Conservation (phyloP, 2,329 filamentous ascomycete genomes). For the Fusarium mangiferae region DNA sequence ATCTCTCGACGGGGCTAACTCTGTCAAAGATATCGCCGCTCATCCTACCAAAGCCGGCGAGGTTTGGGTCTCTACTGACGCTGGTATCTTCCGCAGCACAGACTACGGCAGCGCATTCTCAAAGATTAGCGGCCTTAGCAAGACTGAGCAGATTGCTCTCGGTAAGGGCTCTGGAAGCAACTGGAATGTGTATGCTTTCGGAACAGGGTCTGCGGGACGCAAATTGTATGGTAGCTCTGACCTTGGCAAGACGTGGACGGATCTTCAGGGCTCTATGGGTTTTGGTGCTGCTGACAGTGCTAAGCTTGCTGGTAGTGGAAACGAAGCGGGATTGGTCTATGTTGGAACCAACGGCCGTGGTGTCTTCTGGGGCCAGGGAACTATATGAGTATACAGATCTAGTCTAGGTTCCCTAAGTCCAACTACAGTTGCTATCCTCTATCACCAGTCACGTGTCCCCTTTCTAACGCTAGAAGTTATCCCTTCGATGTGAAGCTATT, state of each 20-base stretch:
- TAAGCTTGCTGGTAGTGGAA: slow-evolving; percentile 57
- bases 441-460: rapidly evolving
- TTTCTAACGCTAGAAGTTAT: rapidly evolving
- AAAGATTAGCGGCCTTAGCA: slow-evolving; percentile 50
- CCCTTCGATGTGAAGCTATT: rapidly evolving
- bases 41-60: slow-evolving; percentile 69
- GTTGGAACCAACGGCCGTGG: slow-evolving; percentile 63
- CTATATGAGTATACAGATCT: neutral
- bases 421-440: neutral
- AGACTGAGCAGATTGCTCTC: slow-evolving; percentile 56
- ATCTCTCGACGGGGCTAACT: slow-evolving; percentile 52
- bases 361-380: slow-evolving; percentile 48
- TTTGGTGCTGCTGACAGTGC: slow-evolving; percentile 57
- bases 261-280: slow-evolving; percentile 57
- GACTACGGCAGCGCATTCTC: slow-evolving; percentile 62
- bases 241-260: slow-evolving; percentile 55
- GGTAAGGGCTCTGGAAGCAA: slow-evolving; percentile 52
- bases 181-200: slow-evolving; percentile 62
- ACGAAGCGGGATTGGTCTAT: slow-evolving; percentile 57
- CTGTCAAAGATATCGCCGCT: slow-evolving; percentile 65
- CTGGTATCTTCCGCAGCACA: slow-evolving; percentile 64
- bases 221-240: slow-evolving; percentile 59
- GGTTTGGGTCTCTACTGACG: slow-evolving; percentile 66
- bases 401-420: neutral
- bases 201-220: slow-evolving; percentile 53